Evolutionary conservation across 2,329 filamentous ascomycete species (phyloP).

Genomic region (Neopestalotiopsis sp.): DNA sequence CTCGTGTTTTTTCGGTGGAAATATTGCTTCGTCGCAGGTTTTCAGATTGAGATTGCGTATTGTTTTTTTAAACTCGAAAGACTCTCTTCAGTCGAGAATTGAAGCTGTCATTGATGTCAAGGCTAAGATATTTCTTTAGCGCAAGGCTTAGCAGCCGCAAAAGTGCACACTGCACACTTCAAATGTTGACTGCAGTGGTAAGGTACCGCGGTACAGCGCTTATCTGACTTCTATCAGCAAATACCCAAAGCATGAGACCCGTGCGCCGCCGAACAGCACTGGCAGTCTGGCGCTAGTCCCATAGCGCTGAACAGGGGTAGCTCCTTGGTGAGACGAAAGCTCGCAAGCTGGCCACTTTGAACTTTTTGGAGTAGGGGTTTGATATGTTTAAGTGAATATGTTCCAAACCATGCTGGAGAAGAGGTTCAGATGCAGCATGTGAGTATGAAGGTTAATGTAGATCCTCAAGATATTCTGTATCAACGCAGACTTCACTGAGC

Average conservation of each 20-base stretch:
- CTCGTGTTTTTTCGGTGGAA: background rate
- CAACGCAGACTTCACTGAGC: background rate
- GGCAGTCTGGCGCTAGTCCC: conserved; percentile 7
- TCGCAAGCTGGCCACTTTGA: conserved; percentile 21
- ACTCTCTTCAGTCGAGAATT: background rate
- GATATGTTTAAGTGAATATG: conserved; percentile 3
- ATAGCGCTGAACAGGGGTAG: conserved; percentile 13
- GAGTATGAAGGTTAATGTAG: conserved; percentile 1
- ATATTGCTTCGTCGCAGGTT: background rate
- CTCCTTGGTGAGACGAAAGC: conserved; percentile 16
- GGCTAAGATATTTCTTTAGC: conserved; percentile 20
- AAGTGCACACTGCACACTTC: background rate
- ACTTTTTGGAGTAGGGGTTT: conserved; percentile 14
- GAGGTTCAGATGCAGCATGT: background rate
- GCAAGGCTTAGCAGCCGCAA: conserved; percentile 15
- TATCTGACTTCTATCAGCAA: no score
- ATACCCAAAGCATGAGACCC: background rate
- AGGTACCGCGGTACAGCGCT: background rate
- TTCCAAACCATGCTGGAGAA: background rate
- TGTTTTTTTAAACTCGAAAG: background rate
- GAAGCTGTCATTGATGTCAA: conserved; percentile 19
- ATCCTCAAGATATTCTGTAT: background rate
- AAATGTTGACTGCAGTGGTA: background rate
- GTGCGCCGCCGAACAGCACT: no score
- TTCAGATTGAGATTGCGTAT: background rate